phyloP scores from a whole-genome alignment of 2,329 filamentous ascomycete genomes.

The Verticillium longisporum region DNA sequence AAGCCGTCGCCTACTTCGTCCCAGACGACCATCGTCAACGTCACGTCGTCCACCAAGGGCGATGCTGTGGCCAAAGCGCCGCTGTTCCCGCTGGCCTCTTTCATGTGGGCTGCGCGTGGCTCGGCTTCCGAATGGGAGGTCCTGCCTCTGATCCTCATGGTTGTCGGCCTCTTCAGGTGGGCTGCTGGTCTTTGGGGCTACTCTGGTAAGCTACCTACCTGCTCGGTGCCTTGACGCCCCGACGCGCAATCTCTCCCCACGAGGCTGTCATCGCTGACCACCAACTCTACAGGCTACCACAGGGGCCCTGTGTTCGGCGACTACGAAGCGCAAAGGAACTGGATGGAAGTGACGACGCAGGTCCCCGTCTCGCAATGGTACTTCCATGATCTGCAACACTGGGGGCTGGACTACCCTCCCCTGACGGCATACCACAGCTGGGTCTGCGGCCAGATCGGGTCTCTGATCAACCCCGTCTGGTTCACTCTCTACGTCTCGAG shows the following conservation, averaged over 20 bases:
- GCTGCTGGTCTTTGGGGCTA: slow-evolving; percentile 89
- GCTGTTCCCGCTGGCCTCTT: slow-evolving; percentile 85
- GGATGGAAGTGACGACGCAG: slow-evolving; percentile 94
- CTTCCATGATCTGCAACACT: slow-evolving; percentile 93
- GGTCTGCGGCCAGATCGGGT: slow-evolving; percentile 82
- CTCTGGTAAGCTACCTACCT: slow-evolving; percentile 55
- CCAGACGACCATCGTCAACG: slow-evolving; percentile 9
- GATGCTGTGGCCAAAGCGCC: slow-evolving; percentile 43
- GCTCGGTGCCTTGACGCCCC: not conserved
- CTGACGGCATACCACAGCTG: slow-evolving; percentile 98
- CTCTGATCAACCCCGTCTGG: slow-evolving; percentile 73
- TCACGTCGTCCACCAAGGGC: not conserved
- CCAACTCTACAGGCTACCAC: slow-evolving; percentile 58
- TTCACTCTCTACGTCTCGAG: slow-evolving; percentile 80
- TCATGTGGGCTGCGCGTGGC: slow-evolving; percentile 85
- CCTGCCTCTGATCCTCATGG: slow-evolving; percentile 81
- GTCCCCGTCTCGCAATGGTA: slow-evolving; percentile 95
- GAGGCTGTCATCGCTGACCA: not conserved
- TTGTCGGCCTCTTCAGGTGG: slow-evolving; percentile 88
- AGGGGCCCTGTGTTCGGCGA: slow-evolving; percentile 90
- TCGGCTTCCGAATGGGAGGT: slow-evolving; percentile 88
- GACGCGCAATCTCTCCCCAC: not conserved
- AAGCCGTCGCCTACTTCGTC: slow-evolving; percentile 23
- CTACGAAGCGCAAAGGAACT: slow-evolving; percentile 96
- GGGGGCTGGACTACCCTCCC: slow-evolving; percentile 96